phyloP scores from a whole-genome alignment of 1,139 yeast genomes.

The Suhomyces maxii region DNA sequence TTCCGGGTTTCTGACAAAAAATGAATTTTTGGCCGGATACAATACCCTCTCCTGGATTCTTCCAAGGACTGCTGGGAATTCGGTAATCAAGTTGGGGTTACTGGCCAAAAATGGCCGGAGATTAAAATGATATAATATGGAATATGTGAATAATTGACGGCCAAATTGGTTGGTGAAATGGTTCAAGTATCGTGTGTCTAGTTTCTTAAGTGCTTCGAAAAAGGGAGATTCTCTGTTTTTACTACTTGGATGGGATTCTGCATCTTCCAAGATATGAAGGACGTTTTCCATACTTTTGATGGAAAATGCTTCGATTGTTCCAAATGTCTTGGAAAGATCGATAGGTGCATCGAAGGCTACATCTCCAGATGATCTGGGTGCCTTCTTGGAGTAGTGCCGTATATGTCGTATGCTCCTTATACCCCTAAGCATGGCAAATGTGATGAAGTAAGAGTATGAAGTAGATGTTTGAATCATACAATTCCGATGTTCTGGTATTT shows the following conservation, averaged over 20 bases:
- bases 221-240: constrained; percentile 11
- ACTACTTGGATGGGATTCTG: constrained; percentile 11
- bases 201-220: constrained; percentile 11
- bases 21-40: constrained; percentile 13
- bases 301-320: constrained; percentile 8
- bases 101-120: constrained; percentile 15
- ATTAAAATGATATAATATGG: constrained; percentile 14
- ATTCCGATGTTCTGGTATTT: too few relatives aligned
- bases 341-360: constrained; percentile 5
- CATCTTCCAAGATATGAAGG: constrained; percentile 16
- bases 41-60: constrained; percentile 8
- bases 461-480: too few relatives aligned
- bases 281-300: constrained; percentile 17
- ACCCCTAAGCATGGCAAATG: neutral
- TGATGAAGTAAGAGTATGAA: neutral
- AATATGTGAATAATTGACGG: constrained; percentile 14
- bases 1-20: constrained; percentile 12
- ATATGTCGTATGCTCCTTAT: neutral
- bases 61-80: constrained; percentile 10
- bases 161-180: constrained; percentile 16
- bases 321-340: constrained; percentile 11
- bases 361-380: neutral
- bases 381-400: constrained; percentile 2
- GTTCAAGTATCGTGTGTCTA: constrained; percentile 15
- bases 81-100: constrained; percentile 12